Base-by-base conservation (phyloP, 495 filamentous ascomycete genomes). In the Neurospora sp. region DNA sequence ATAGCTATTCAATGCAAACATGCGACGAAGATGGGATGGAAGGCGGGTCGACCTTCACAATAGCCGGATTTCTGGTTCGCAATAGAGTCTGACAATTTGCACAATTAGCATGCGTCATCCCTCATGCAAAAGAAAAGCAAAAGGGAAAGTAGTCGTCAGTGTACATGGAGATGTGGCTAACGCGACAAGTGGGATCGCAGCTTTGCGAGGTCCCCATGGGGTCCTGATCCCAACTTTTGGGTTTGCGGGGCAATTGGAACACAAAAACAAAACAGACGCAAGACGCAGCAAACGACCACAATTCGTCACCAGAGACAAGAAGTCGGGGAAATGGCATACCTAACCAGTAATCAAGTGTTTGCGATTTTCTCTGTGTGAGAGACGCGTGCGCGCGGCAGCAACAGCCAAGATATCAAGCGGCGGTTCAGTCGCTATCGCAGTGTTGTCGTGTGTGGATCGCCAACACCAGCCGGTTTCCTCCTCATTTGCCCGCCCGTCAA, bases 191-290 rank as follows among this genome's bases (percentile, higher is more conserved):
- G 6, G 54, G 27, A 66, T 66, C 14, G 54, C 27, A 66, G 54
- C 54, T 66, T 35, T 66, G 54, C 54, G 54, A 66, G 14, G 54
- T 35, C 14, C 48, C 54, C 54, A 18, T 66, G 54, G 31, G 54
- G 54, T 66, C 54, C 27, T 66, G 54, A 66, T 66, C 14, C 72
- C 39, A 72, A 35, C 54, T 66, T 59, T 66, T 66, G 27, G 54
- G 72, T 69, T 75, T 75, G 75, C 77, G 75, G 77, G 77, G 77
- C 77, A 78, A 78, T 78, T 77, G 77, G 69, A 44, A 70, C 48
- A 37, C 73, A 40, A 66, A 54, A 48, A 73, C 54, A 69, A 73
- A 71, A 39, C 23, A 71, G 16, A 62, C 23, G 40, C 23, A 69
- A 72, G 46, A 23, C 44, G 54, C 54, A 66, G 27, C 54, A 66